Percentiles rank a stretch among this genome's conserved stretches.
Evolutionary conservation across 306 rosid genomes (phyloP).

Genomic region (Nissolia schottii): DNA sequence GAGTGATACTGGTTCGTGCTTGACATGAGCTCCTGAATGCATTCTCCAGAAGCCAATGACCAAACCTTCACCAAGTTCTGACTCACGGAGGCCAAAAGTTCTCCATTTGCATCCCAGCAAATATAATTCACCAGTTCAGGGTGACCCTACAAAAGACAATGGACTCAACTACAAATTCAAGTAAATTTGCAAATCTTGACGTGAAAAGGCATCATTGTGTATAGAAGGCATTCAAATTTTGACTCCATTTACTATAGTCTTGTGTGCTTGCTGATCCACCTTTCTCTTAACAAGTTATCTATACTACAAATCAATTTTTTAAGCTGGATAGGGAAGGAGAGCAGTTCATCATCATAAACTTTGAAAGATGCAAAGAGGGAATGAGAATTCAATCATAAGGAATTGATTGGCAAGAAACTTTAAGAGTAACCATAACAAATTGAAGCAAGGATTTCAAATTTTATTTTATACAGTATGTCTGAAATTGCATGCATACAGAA

Average conservation of each 20-base stretch:
- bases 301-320: no score
- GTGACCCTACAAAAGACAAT: slow-evolving; percentile 39
- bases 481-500: not conserved
- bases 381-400: not conserved
- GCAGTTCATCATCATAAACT: not conserved
- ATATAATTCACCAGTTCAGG: slow-evolving; percentile 43
- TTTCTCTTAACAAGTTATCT: no score
- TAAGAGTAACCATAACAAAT: not conserved
- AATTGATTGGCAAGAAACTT: not conserved
- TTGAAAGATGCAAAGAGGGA: not conserved
- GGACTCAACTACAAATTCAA: not conserved
- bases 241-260: not conserved
- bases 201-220: not conserved
- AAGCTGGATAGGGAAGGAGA: not conserved
- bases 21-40: slow-evolving; percentile 42
- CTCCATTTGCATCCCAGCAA: slow-evolving; percentile 48
- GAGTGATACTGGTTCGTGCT: slow-evolving; percentile 37
- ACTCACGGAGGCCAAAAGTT: slow-evolving; percentile 46
- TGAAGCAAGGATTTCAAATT: not conserved
- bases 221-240: slow-evolving; percentile 2
- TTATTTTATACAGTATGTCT: no score
- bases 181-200: not conserved
- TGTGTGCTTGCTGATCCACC: not conserved
- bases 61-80: slow-evolving; percentile 43
- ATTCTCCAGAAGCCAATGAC: slow-evolving; percentile 41